Base-by-base conservation (phyloP, 202 grass and related monocot species). In the Digitaria exilis region DNA sequence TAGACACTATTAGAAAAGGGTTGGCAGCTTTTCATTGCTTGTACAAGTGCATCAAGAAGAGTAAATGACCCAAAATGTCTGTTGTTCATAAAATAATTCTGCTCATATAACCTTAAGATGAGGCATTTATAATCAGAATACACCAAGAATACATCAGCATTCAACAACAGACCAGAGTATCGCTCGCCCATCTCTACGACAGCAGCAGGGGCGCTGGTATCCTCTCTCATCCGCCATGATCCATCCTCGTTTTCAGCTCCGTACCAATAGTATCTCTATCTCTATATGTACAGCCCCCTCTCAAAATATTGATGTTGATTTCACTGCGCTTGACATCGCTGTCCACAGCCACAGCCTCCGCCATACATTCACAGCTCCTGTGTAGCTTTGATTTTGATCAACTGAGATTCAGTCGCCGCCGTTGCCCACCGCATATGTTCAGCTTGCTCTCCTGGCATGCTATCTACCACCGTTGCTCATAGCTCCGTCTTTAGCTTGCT, bases 401-500 rank as follows among this genome's bases (percentile, higher is more conserved):
- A 71, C 67, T 75, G 43, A 73, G 46, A 79, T 63, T 63, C 45
- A 5, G 7, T 42, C 4, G 7, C 61, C 21, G 6, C 12, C 4
- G 29, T 18, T 22, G 1, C 58, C 24, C 50, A 58, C 32, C 24
- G 25, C 70, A 46, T 18, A 63, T 83, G 50, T 79, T 66, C 30
- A 73, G 32, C 66, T 83, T 58, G 19, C 67, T 82, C 60, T 83
- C 52, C 51, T 75, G 51, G 31, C 51, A 54, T 69, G 74, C 79
- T 79, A 75, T 71, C 70, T 37, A 73, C 42, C 26, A 46, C 31
- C 21, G 17, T 24, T 7, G 35, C 44, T 90, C 84, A 90, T 63
- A 90, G 80, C 80, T 90, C 88, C 19, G 76, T 87, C 81, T 90
- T 90, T 58, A 90, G 75, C 70, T 90, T 87, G 84, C 55, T 84